phyloP scores from a whole-genome alignment of 2,329 filamentous ascomycete genomes.

The Emydomyces testavorans region DNA sequence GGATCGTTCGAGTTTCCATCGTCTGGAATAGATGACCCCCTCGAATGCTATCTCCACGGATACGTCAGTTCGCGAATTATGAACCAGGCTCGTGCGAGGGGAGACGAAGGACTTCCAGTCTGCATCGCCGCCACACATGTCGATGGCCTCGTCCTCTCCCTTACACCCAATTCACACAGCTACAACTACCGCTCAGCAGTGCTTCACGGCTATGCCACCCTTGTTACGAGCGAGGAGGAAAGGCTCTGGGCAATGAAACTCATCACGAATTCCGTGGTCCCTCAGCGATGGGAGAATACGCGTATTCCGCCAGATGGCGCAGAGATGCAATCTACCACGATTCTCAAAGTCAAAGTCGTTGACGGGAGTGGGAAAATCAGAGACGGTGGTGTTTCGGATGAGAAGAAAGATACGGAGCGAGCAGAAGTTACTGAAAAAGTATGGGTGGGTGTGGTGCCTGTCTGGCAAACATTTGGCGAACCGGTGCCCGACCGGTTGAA shows the following conservation, averaged over 20 bases:
- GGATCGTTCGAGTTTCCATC: conserved; percentile 56
- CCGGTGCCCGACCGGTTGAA: conserved; percentile 53
- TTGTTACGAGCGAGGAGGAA: conserved; percentile 57
- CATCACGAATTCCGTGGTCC: conserved; percentile 63
- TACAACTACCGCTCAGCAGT: conserved; percentile 79
- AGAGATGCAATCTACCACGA: conserved; percentile 63
- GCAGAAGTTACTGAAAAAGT: conserved; percentile 39
- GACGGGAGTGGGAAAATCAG: conserved; percentile 67
- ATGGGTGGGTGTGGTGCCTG: conserved; percentile 53
- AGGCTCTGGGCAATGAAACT: conserved; percentile 66
- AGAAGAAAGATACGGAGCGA: conserved; percentile 43
- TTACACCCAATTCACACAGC: conserved; percentile 69
- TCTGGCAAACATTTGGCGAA: conserved; percentile 52
- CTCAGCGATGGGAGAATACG: conserved; percentile 56
- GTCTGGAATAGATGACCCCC: conserved; percentile 48
- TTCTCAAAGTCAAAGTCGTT: conserved; percentile 57
- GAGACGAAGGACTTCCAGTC: conserved; percentile 51
- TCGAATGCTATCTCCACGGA: conserved; percentile 72
- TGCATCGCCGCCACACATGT: conserved; percentile 62
- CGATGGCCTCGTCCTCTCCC: conserved; percentile 66
- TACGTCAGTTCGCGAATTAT: conserved; percentile 71
- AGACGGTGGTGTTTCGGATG: conserved; percentile 52
- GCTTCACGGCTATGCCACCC: conserved; percentile 59
- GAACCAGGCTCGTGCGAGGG: conserved; percentile 44
- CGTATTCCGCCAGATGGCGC: conserved; percentile 58